Evolutionary conservation across 2,329 filamentous ascomycete genomes (phyloP).

Genomic region (Sordariomycetes sp.): DNA sequence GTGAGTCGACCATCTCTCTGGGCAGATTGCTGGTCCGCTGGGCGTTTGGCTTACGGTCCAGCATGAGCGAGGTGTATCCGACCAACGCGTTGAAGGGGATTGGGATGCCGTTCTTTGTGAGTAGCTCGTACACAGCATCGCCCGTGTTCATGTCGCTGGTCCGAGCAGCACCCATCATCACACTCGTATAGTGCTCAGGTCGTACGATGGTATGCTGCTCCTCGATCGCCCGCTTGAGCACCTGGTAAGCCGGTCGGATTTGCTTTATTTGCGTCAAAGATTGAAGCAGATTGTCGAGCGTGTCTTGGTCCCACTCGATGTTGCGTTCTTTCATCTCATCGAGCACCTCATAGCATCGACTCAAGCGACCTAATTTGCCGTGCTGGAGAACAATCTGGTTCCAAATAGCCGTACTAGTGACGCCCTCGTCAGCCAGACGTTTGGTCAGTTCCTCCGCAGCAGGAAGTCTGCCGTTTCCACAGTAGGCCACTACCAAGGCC

Average conservation of each 20-base stretch:
- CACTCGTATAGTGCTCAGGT: constrained; percentile 39
- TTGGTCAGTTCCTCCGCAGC: constrained; percentile 30
- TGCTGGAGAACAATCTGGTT: constrained; percentile 67
- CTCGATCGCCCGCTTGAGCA: constrained; percentile 33
- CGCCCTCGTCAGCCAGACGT: constrained; percentile 41
- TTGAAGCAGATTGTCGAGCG: constrained; percentile 39
- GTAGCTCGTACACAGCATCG: no score
- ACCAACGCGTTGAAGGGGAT: constrained; percentile 33
- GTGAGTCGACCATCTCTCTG: constrained; percentile 17
- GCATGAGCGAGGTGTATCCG: constrained; percentile 10
- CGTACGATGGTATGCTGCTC: constrained; percentile 35
- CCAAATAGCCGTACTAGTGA: constrained; percentile 58
- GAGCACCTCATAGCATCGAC: constrained; percentile 38
- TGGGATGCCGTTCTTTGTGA: constrained; percentile 26
- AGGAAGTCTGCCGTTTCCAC: constrained; percentile 26
- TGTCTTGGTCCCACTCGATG: constrained; percentile 38
- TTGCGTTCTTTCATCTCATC: constrained; percentile 35
- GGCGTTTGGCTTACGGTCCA: constrained; percentile 3
- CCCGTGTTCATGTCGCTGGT: no score
- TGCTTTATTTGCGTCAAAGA: constrained; percentile 40
- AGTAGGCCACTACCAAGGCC: constrained; percentile 59
- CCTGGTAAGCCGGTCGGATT: constrained; percentile 36
- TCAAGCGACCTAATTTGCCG: constrained; percentile 49
- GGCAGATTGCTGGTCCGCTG: constrained; percentile 13
- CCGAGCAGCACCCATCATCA: constrained; percentile 42